Percentiles rank a stretch among this genome's conserved stretches.
Evolutionary conservation across 306 rosid species (phyloP).

Genomic region (Carpinus viminea): DNA sequence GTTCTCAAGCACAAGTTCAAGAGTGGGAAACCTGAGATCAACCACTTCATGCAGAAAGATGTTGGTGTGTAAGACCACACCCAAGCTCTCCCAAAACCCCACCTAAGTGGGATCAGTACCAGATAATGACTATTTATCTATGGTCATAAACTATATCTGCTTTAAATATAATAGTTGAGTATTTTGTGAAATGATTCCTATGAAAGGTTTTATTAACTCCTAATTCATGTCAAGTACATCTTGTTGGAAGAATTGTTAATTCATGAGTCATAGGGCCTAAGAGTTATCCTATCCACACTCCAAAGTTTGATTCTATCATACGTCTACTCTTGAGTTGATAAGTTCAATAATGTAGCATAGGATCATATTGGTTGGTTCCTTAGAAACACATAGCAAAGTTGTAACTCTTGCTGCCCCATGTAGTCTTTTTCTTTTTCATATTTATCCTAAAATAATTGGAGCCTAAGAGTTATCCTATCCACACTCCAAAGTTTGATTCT

Average conservation of each 20-base stretch:
- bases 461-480: neutral
- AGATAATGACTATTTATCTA: neutral
- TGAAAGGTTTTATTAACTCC: neutral
- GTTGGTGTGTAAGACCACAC: neutral
- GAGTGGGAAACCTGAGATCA: neutral
- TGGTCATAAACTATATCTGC: neutral
- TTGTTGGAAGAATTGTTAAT: neutral
- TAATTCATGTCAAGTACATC: constrained; percentile 2
- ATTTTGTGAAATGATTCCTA: neutral
- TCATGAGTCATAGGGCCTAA: neutral
- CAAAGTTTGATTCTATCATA: neutral
- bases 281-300: neutral
- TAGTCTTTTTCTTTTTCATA: neutral
- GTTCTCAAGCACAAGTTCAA: neutral
- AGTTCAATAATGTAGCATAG: neutral
- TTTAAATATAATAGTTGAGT: no score
- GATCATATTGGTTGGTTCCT: neutral
- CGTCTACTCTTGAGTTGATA: neutral
- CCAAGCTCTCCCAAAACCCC: neutral
- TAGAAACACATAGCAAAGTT: neutral
- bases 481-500: neutral
- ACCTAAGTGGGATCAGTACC: neutral
- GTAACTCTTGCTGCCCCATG: neutral
- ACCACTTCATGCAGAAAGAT: neutral
- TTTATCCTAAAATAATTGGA: neutral